Evolutionary conservation across 441 rosid genomes (phyloP), one percentile per base, ranked within the genome.

Genomic region (Raphanus hybrid): DNA sequence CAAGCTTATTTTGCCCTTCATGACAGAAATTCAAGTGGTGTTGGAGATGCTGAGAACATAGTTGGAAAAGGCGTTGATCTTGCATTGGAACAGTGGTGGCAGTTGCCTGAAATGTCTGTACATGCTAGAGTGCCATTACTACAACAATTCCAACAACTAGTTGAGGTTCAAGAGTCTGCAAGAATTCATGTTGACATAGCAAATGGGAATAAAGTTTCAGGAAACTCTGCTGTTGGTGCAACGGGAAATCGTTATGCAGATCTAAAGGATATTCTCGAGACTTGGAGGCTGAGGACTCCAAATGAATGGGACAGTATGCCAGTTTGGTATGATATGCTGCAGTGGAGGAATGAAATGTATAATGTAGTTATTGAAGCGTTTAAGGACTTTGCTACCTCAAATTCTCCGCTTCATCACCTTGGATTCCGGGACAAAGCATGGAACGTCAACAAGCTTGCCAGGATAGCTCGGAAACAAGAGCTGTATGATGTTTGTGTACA

Each of bases 401-500:
- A 93, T 84, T 84, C 94, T 52, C 97, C 87, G 80, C 98, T 96
- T 75, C 91, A 92, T 85, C 98, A 92, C 83, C 99, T 96, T 79
- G 99, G 98, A 50, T 96, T 82, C 81, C 99, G 96, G 74, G 98
- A 96, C 86, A 94, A 93, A 85, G 98, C 99, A 7, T 96, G 99
- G 99, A 96, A 89, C 85, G 98, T 96, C 77, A 96, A 92, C 83
- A 94, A 94, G 90, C 97, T 96, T 76, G 98, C 98, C 78, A 97
- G 87, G 78, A 90, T 94, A 79, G 92, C 98, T 84, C 92, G 98
- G 70, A 94, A 91, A 84, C 99, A 96, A 83, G 98, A 98, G 70
- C 99, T 96, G 75, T 60, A 86, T 81, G 97, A 96, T 86, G 98
- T 94, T 75, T 92, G 99, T 52, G 93, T 93, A 70, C 83, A 88